phyloP scores from a whole-genome alignment of 345 rosid species.

The Hevea brasiliensis region DNA sequence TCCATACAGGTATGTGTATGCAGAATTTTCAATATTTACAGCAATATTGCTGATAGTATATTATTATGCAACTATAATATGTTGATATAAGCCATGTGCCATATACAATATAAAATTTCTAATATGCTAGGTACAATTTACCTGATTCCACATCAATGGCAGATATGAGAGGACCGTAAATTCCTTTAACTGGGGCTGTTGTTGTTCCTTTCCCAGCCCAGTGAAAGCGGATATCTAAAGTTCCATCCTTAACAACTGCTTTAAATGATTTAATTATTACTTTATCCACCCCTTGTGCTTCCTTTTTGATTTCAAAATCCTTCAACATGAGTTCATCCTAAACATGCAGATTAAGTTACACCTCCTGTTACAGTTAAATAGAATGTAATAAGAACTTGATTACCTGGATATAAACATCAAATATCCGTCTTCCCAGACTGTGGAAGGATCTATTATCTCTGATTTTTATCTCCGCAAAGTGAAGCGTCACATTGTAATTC shows the following conservation, averaged over 20 bases:
- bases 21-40: no score
- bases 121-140: slow-evolving; percentile 21
- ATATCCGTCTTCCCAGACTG: not conserved
- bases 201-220: slow-evolving; percentile 27
- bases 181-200: slow-evolving; percentile 1
- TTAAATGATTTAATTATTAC: slow-evolving; percentile 24
- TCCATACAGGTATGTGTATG: no score
- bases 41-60: no score
- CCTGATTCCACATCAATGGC: slow-evolving; percentile 11
- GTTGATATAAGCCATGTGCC: no score
- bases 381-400: no score
- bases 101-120: not conserved
- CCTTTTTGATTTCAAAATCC: slow-evolving; percentile 57
- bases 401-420: not conserved
- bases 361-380: no score
- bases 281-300: slow-evolving; percentile 48
- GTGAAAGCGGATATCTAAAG: not conserved
- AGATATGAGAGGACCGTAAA: slow-evolving; percentile 26
- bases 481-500: not conserved
- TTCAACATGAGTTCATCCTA: slow-evolving; percentile 47
- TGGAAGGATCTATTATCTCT: not conserved
- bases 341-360: not conserved
- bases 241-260: not conserved
- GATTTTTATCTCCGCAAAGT: not conserved
- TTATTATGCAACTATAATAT: no score